A percentile compares a stretch with the other conserved stretches of the same genome.
phyloP scores from a whole-genome alignment of 768 basidiomycete species.

The Sporobolomyces phaffii region DNA sequence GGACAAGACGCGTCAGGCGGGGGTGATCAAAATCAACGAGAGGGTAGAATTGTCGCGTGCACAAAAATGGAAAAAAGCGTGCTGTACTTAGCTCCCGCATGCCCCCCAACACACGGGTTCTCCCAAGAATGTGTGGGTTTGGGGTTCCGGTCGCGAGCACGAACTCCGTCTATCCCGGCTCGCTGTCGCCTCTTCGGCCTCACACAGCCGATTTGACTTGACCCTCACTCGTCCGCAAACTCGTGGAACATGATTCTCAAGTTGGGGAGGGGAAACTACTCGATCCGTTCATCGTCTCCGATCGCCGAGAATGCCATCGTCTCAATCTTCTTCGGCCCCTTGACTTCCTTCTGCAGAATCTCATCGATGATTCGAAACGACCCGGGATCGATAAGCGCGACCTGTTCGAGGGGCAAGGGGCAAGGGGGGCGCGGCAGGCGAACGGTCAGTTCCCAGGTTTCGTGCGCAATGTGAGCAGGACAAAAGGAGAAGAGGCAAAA shows the following conservation, averaged over 20 bases:
- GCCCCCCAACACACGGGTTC: too few species aligned
- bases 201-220: too few species aligned
- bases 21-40: conserved; percentile 18
- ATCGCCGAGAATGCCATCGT: conserved; percentile 32
- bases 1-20: background rate
- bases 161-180: too few species aligned
- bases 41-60: background rate
- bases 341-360: conserved; percentile 80
- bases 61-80: conserved; percentile 3
- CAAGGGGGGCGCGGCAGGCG: too few species aligned
- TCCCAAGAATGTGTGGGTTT: too few species aligned
- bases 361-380: conserved; percentile 86
- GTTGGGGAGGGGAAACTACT: conserved; percentile 5
- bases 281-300: conserved; percentile 31
- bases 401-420: conserved; percentile 50
- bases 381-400: conserved; percentile 85
- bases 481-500: background rate
- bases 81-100: conserved; percentile 3
- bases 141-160: too few species aligned
- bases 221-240: too few species aligned
- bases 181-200: too few species aligned
- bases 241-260: too few species aligned
- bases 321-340: conserved; percentile 53
- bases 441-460: too few species aligned
- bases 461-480: background rate